Evolutionary conservation across 345 rosid species (phyloP).

Genomic region (Eucalyptus victrix): DNA sequence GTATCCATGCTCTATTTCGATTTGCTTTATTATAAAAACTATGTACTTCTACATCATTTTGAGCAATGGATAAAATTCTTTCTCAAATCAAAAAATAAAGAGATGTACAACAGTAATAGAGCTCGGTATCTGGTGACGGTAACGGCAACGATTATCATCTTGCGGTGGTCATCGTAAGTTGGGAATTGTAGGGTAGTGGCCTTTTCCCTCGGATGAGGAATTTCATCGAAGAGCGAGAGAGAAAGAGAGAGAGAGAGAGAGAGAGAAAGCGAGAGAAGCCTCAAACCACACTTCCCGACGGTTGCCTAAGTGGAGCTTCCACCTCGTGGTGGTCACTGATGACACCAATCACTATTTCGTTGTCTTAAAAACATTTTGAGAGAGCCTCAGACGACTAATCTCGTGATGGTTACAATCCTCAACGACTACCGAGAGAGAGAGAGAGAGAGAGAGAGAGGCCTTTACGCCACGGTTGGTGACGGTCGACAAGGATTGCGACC

Average conservation of each 20-base stretch:
- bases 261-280: not conserved
- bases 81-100: not conserved
- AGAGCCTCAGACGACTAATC: not conserved
- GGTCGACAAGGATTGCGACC: not conserved
- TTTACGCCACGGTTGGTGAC: not conserved
- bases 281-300: not conserved
- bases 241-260: not conserved
- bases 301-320: not conserved
- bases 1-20: rapidly evolving
- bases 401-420: not conserved
- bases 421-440: too few species aligned
- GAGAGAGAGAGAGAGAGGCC: not conserved
- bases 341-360: not conserved
- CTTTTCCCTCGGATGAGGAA: not conserved
- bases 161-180: not conserved
- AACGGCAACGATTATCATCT: not conserved
- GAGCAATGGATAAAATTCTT: too few species aligned
- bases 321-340: not conserved
- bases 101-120: not conserved
- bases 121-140: not conserved
- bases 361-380: not conserved
- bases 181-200: not conserved
- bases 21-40: too few species aligned
- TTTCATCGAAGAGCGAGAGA: not conserved
- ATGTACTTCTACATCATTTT: too few species aligned